Base-by-base conservation (phyloP, 1,284 basidiomycete genomes). In the Xerocomus nothofagi region DNA sequence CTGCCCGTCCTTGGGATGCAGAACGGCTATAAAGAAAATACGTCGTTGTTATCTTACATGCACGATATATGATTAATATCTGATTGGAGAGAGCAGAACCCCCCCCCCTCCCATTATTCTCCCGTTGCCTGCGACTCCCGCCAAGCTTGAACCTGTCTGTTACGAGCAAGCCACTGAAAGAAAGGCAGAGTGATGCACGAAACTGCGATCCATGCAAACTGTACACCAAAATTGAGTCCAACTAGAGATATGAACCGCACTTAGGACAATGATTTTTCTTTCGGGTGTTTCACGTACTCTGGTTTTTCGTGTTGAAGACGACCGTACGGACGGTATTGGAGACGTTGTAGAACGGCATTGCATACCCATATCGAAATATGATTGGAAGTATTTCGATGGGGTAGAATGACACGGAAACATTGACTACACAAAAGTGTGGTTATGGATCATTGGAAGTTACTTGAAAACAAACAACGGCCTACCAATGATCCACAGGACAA, bases 271-370 rank as follows among this genome's bases (percentile, higher is more conserved):
- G 5, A 11, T 10, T 50, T 44, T 31, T 39, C 4, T 29, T 6
- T 30, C 14, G 27, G 21, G 7, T n/a, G 33, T 27, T 20, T 32
- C 4, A 71, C 77, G 46, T 56, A 82, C 81, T 60, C 38, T 73
- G 63, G 55, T 89, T 84, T 60, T 79, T 81, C 2, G 85, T 87
- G 47, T 78, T 70, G 60, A 91, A 91, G 31, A 88, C 71, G 55
- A 91, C 74, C 12, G 81, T 75, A 17, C 88, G 73, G 23, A 84
- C 77, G 3, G 80, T 77, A 21, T 69, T 66, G 3, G 79, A 78
- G 26, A 86, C 71, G 57, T 88, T 86, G 69, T 86, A 89, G 68
- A 91, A 89, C 0, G 88, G 88, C 60, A 75, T 75, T 0, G 79
- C 86, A 51, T 82, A 84, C 4, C 82, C 84, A 55, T 85, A 86